Conservation (phyloP, 2,329 filamentous ascomycete species). For the Xylaria sp. region DNA sequence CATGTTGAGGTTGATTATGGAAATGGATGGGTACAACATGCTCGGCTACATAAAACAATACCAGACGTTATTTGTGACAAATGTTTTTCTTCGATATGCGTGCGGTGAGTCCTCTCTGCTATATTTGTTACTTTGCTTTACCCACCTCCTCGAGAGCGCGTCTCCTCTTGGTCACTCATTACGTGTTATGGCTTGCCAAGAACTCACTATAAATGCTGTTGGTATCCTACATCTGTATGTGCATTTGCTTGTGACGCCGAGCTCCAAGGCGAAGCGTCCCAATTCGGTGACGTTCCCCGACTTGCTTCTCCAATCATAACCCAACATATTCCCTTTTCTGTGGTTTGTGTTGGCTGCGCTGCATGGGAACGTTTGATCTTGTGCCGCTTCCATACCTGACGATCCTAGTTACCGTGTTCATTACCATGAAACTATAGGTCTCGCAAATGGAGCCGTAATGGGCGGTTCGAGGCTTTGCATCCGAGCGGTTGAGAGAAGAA, state of each 20-base stretch:
- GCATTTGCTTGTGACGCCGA: conserved; percentile 19
- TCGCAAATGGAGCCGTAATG: background rate
- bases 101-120: background rate
- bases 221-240: no score
- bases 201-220: background rate
- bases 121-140: background rate
- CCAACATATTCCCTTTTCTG: background rate
- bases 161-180: background rate
- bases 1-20: background rate
- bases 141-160: background rate
- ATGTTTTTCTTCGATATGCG: background rate
- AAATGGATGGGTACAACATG: background rate
- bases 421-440: background rate
- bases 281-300: conserved; percentile 22
- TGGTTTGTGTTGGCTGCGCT: conserved; percentile 3
- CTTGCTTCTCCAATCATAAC: conserved; percentile 15
- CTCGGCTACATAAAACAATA: conserved; percentile 5
- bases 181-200: background rate
- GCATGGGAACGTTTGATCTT: conserved; percentile 19
- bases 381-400: conserved; percentile 23
- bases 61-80: conserved; percentile 17
- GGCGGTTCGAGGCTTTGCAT: background rate
- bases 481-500: background rate
- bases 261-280: conserved; percentile 13
- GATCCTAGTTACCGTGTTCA: background rate